Evolutionary conservation across 768 basidiomycete genomes (phyloP).

Genomic region (Trichaptum fuscoviolaceum): DNA sequence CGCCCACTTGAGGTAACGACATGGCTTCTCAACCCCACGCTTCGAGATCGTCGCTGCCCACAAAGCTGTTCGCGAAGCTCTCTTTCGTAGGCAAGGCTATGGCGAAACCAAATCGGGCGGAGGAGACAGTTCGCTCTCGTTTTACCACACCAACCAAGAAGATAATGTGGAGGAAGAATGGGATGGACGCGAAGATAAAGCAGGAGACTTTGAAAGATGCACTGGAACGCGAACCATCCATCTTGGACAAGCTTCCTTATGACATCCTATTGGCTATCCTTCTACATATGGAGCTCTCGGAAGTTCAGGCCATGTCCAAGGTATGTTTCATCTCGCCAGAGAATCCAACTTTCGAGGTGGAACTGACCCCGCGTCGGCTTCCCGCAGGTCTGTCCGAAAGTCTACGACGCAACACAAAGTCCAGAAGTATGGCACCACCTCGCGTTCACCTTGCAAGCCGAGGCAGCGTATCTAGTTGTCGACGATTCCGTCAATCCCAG

Average conservation of each 20-base stretch:
- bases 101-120: neutral
- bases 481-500: neutral
- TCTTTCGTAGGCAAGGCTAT: neutral
- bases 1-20: too few species aligned
- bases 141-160: neutral
- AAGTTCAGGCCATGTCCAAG: neutral
- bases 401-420: neutral
- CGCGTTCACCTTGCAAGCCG: neutral
- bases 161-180: neutral
- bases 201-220: neutral
- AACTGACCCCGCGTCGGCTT: neutral
- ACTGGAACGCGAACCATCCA: too few species aligned
- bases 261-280: neutral
- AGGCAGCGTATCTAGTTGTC: neutral
- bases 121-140: neutral
- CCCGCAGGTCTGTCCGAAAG: neutral
- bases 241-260: neutral
- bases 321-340: neutral
- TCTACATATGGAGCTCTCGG: neutral
- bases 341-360: neutral
- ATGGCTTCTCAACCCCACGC: neutral
- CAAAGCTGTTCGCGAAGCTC: neutral
- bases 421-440: neutral
- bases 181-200: neutral
- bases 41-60: neutral